Base-by-base conservation (phyloP, 2,329 filamentous ascomycete species). In the Xylariales sp. region DNA sequence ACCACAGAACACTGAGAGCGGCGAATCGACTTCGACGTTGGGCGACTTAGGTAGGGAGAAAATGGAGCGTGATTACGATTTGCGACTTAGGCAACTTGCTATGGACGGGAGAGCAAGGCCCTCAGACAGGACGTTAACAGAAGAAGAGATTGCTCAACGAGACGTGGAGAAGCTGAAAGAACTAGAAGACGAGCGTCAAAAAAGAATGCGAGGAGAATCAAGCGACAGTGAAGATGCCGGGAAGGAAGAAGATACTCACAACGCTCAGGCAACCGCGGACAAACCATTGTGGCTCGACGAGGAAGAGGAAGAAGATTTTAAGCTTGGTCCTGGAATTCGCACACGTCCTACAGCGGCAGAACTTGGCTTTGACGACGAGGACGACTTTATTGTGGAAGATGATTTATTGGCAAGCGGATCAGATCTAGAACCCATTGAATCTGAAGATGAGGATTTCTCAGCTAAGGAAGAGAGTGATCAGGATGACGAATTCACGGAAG, bases 341-440 rank as follows among this genome's bases (percentile, higher is more conserved):
- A 81, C 83, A 61, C 83, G 84, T 30, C 84, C 84, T 39, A 89
- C 87, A 7, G 86, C 85, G 3, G 84, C 86, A 10, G 86, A 91
- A 65, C 79, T 94, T 18, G 92, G 90, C 5, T 90, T 97, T 41
- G 94, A 97, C 71, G 95, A 97, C 73, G 95, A 98, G 77, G 95
- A 98, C 74, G 93, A 97, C 74, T 98, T 98, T 75, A 78, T 95
- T 32, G 90, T 97, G 69, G 95, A 98, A 67, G 93, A 96, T 69
- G 91, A 97, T 75, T 85, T 98, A 16, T 87, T 97, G 41, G 94
- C 94, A 12, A 94, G 90, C 72, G 92, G 90, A 45, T 95, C 93
- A 5, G 89, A 91, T 46, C 75, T 89, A n/a, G 88, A 91, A 34
- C 81, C 84, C 4, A 80, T 86, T 18, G 84, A 85, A n/a, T 70